Evolutionary conservation across 2,329 filamentous ascomycete species (phyloP), one percentile per base, ranked within the genome.

Genomic region (Diaporthe eres): DNA sequence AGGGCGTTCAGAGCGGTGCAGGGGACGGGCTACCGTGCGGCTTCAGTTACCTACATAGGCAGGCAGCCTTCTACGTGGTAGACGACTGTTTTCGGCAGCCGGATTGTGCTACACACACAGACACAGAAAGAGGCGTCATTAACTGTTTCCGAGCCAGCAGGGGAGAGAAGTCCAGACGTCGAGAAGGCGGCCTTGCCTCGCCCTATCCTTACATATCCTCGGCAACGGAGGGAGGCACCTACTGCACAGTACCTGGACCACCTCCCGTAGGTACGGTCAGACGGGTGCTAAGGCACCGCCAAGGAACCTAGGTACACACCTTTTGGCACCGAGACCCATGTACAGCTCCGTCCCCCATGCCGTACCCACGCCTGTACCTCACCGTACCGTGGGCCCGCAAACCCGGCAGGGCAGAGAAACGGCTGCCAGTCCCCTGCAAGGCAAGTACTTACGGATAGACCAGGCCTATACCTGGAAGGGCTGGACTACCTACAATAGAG

Each of bases 391-490:
- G 34, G 65, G 47, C 65, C 65, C 34, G 47, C 12, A 55, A 31
- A 39, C 65, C 65, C 65, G 34, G 65, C 65, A 70, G 65, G 49
- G 65, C 65, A 70, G 49, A 55, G 65, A 70, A 70, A 70, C 65
- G 65, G 65, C 65, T 51, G 31, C n/a, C 44, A n/a, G n/a, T 37
- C 65, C 65, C 65, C 49, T 65, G 61, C 42, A 65, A 49, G 19
- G n/a, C 49, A 39, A 53, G 65, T 25, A 68, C 63, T 39, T 39
- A 25, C 25, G 28, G 42, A 49, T 49, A n/a, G 61, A 37, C 63
- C 37, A 42, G 57, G 34, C n/a, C 51, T 37, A 58, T 19, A 31
- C n/a, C 31, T 31, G 7, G 9, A 39, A 61, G 22, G 34, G 57
- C 57, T 61, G 34, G 57, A 42, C 57, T n/a, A 25, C 44, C 44